phyloP scores from a whole-genome alignment of 768 basidiomycete genomes.

The Tulasnella sp. region DNA sequence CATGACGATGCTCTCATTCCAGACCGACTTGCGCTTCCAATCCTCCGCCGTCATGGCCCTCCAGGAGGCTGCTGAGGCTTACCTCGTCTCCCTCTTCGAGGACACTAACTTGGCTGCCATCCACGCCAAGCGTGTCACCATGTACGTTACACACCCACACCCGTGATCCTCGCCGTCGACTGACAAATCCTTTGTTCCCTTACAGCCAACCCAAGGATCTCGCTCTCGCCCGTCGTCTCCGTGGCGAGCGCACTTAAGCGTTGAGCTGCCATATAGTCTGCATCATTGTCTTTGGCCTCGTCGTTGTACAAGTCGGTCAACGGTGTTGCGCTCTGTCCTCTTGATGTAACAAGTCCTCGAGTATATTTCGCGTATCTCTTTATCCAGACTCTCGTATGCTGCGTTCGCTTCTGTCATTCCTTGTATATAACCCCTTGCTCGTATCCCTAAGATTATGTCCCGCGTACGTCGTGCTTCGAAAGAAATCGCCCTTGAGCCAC shows the following conservation, averaged over 20 bases:
- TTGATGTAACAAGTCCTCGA: neutral
- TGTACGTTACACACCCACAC: slow-evolving; percentile 26
- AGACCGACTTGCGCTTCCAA: slow-evolving; percentile 44
- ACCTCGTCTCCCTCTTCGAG: slow-evolving; percentile 45
- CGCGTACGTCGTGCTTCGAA: neutral
- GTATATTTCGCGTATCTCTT: neutral
- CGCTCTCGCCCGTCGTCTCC: slow-evolving; percentile 75
- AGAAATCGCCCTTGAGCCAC: neutral
- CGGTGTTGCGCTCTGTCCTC: neutral
- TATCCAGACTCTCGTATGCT: neutral
- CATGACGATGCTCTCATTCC: slow-evolving; percentile 30
- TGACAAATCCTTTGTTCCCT: neutral
- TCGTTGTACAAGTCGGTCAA: neutral
- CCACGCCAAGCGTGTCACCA: slow-evolving; percentile 80
- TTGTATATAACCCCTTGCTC: slow-evolving; percentile 1
- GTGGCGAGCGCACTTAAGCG: slow-evolving; percentile 54
- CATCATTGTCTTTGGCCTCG: neutral
- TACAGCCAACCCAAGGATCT: slow-evolving; percentile 73
- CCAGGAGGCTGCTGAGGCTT: slow-evolving; percentile 47
- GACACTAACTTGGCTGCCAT: slow-evolving; percentile 83
- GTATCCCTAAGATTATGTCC: neutral
- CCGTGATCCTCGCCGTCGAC: neutral
- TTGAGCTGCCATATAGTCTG: neutral
- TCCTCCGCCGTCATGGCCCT: slow-evolving; percentile 45
- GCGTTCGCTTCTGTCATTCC: neutral